These are phyloP conservation scores for Paecilomyces fulvus DNA, from an alignment of 2,329 filamentous ascomycete genomes.

Conservation along the genomic window DNA sequence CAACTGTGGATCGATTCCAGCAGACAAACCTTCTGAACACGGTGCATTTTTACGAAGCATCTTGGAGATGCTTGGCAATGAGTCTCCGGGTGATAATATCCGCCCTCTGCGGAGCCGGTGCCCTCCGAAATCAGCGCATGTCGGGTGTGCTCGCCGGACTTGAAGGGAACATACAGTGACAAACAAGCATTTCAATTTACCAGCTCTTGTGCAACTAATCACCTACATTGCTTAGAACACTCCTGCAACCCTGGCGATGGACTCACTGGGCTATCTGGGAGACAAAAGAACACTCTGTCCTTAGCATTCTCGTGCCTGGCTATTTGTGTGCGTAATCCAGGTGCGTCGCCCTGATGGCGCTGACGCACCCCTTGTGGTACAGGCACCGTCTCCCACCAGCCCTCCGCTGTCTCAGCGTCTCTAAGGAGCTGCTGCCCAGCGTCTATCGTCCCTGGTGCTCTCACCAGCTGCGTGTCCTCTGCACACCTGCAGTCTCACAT, in stretches of 20 bases:
- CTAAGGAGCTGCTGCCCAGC: constrained; percentile 1
- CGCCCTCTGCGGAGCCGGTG: background rate
- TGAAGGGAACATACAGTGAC: background rate
- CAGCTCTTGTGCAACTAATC: background rate
- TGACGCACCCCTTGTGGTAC: constrained; percentile 32
- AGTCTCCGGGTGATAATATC: background rate
- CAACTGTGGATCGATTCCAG: background rate
- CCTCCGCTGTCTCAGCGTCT: constrained; percentile 10
- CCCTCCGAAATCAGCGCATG: background rate
- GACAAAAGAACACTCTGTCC: constrained; percentile 15
- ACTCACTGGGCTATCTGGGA: background rate
- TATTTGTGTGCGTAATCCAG: constrained; percentile 8
- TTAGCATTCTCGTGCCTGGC: background rate
- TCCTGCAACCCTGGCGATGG: background rate
- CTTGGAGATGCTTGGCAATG: background rate
- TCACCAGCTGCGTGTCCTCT: constrained; percentile 15
- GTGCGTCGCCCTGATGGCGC: constrained; percentile 21
- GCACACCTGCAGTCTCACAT: constrained; percentile 10
- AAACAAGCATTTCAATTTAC: background rate
- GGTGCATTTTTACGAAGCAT: background rate
- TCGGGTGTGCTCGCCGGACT: background rate
- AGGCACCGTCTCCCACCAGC: constrained; percentile 19
- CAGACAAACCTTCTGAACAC: background rate
- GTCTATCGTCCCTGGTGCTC: constrained; percentile 8
- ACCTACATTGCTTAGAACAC: background rate